Conservation (phyloP, 129 eudicot species). For the Flaveria ramosissima region DNA sequence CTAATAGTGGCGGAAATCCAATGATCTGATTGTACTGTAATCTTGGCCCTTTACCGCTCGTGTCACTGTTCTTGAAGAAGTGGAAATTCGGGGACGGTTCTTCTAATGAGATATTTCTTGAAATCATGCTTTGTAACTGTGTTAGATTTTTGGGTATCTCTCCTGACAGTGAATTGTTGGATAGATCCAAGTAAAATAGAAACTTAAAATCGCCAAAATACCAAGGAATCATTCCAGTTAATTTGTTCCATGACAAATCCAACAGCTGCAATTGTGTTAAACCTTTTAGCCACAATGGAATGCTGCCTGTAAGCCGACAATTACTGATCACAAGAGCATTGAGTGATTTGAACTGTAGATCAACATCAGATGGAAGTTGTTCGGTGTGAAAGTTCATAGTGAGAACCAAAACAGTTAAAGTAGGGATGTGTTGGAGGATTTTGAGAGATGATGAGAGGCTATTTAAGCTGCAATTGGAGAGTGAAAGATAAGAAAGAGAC, state of each 20-base stretch:
- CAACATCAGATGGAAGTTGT: conserved; percentile 43
- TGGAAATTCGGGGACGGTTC: conserved; percentile 52
- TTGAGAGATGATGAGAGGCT: conserved; percentile 50
- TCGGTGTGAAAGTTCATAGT: conserved; percentile 60
- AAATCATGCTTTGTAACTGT: conserved; percentile 39
- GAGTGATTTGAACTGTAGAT: conserved; percentile 44
- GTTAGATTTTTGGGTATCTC: conserved; percentile 54
- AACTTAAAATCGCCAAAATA: conserved; percentile 51
- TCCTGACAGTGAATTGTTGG: conserved; percentile 58
- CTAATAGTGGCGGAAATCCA: conserved; percentile 60
- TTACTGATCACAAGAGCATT: conserved; percentile 57
- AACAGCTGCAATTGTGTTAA: conserved; percentile 50
- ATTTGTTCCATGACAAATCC: conserved; percentile 61
- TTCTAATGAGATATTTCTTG: conserved; percentile 32
- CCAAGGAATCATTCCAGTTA: conserved; percentile 53
- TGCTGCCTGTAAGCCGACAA: conserved; percentile 58
- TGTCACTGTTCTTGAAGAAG: conserved; percentile 40
- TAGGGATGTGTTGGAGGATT: conserved; percentile 54
- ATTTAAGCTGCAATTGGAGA: conserved; percentile 55
- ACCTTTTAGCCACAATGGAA: conserved; percentile 67
- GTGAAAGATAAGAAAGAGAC: conserved; percentile 55
- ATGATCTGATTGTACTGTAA: conserved; percentile 47
- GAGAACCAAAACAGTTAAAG: conserved; percentile 55
- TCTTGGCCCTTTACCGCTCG: conserved; percentile 7
- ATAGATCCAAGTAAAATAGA: conserved; percentile 64